Evolutionary conservation across 306 rosid genomes (phyloP).

Genomic region (Clitoria ternatea): DNA sequence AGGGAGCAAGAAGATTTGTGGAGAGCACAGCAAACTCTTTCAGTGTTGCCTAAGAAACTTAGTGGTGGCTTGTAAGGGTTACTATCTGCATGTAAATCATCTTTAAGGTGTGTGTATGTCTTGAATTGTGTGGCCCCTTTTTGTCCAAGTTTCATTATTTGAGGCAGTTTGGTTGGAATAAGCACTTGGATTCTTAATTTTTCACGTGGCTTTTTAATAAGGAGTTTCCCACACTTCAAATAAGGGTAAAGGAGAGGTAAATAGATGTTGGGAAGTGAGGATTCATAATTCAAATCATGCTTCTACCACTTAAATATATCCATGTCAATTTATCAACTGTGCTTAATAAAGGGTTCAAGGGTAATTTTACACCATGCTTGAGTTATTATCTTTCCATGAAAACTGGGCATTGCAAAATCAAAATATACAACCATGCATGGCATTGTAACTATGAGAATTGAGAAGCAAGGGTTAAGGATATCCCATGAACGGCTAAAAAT

Average conservation of each 20-base stretch:
- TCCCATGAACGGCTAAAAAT: too few relatives aligned
- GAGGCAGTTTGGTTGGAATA: conserved; percentile 43
- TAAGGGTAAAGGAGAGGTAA: too few relatives aligned
- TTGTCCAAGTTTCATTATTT: conserved; percentile 23
- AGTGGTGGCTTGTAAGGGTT: not conserved
- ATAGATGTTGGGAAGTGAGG: too few relatives aligned
- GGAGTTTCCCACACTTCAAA: not conserved
- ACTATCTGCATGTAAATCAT: conserved; percentile 58
- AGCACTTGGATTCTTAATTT: conserved; percentile 32
- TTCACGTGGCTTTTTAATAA: conserved; percentile 18
- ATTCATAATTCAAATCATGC: too few relatives aligned
- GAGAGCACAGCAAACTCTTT: conserved; percentile 73
- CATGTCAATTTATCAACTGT: too few relatives aligned
- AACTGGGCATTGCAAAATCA: too few relatives aligned
- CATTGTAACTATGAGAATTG: too few relatives aligned
- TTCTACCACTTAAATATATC: too few relatives aligned
- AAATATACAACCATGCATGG: too few relatives aligned
- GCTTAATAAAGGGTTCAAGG: not conserved
- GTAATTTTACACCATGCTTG: not conserved
- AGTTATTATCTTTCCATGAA: too few relatives aligned
- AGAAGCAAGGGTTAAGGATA: too few relatives aligned
- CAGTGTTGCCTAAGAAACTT: conserved; percentile 71
- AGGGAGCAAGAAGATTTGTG: conserved; percentile 85
- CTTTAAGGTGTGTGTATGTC: conserved; percentile 30
- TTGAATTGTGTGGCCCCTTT: conserved; percentile 28